Evolutionary conservation across 805 yeast genomes (phyloP).

Genomic region (Candida wancherniae): DNA sequence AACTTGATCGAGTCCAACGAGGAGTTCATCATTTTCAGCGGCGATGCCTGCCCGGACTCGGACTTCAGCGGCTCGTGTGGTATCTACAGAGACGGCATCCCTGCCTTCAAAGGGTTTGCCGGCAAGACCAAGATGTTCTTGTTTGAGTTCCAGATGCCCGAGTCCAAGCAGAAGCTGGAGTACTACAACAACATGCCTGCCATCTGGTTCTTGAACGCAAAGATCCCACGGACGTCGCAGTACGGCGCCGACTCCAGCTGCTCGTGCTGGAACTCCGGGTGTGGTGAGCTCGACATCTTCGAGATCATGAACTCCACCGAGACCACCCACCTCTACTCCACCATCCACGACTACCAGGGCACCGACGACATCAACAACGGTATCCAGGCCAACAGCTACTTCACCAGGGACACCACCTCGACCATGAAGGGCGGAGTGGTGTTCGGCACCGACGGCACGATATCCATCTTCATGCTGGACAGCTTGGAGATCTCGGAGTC

Average conservation of each 20-base stretch:
- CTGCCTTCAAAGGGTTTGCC: slow-evolving; percentile 67
- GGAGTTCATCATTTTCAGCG: slow-evolving; percentile 59
- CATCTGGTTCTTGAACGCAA: slow-evolving; percentile 69
- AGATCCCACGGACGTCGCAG: slow-evolving; percentile 72
- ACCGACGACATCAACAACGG: slow-evolving; percentile 60
- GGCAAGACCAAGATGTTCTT: slow-evolving; percentile 68
- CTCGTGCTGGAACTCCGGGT: slow-evolving; percentile 74
- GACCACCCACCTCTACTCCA: slow-evolving; percentile 51
- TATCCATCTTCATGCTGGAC: slow-evolving; percentile 57
- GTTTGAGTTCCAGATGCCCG: slow-evolving; percentile 66
- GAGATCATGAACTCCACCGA: slow-evolving; percentile 67
- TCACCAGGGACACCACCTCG: slow-evolving; percentile 46
- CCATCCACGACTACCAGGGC: slow-evolving; percentile 75
- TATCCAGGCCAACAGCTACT: slow-evolving; percentile 50
- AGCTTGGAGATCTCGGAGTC: slow-evolving; percentile 44
- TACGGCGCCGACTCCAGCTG: slow-evolving; percentile 58
- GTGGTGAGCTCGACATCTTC: slow-evolving; percentile 76
- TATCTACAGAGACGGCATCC: slow-evolving; percentile 67
- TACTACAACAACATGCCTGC: slow-evolving; percentile 62
- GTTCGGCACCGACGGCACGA: slow-evolving; percentile 57
- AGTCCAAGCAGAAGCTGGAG: slow-evolving; percentile 36
- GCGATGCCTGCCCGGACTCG: slow-evolving; percentile 51
- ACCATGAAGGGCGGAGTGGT: slow-evolving; percentile 70
- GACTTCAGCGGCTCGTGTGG: slow-evolving; percentile 62
- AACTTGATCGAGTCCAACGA: slow-evolving; percentile 51